Conservation (phyloP, 805 yeast genomes). For the Clavispora vitiphila region DNA sequence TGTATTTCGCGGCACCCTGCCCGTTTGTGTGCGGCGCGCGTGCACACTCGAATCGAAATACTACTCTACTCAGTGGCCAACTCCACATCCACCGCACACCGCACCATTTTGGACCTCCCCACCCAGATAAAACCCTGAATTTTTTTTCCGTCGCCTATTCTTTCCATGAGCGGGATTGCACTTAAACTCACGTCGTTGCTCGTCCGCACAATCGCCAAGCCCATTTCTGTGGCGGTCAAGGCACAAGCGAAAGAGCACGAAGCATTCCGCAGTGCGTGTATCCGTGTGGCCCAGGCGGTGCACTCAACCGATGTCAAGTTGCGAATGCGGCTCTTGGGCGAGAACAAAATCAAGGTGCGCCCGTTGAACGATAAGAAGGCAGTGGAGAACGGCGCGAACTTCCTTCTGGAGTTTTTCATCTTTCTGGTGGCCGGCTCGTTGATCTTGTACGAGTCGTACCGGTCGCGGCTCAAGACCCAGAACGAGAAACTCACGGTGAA, state of each 20-base stretch:
- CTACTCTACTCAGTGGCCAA: not conserved
- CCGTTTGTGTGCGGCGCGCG: too few relatives aligned
- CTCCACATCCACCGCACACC: not conserved
- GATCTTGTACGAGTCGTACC: slow-evolving; percentile 64
- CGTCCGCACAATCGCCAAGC: slow-evolving; percentile 73
- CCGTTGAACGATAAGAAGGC: slow-evolving; percentile 82
- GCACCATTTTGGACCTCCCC: too few relatives aligned
- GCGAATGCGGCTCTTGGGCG: slow-evolving; percentile 57
- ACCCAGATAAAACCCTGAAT: too few relatives aligned
- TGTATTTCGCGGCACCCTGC: too few relatives aligned
- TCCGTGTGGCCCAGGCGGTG: slow-evolving; percentile 63
- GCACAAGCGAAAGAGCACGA: slow-evolving; percentile 73
- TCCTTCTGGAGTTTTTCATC: slow-evolving; percentile 70
- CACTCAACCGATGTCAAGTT: slow-evolving; percentile 62
- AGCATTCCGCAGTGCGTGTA: slow-evolving; percentile 55
- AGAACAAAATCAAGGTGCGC: slow-evolving; percentile 50
- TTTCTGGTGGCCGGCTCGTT: slow-evolving; percentile 77
- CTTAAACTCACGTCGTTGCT: slow-evolving; percentile 67
- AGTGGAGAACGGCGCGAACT: slow-evolving; percentile 74
- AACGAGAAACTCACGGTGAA: slow-evolving; percentile 58
- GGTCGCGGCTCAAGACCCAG: slow-evolving; percentile 61
- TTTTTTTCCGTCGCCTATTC: not conserved
- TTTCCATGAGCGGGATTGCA: slow-evolving; percentile 67
- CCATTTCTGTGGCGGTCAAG: slow-evolving; percentile 67
- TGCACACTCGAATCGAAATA: too few relatives aligned